Evolutionary conservation across 2,329 filamentous ascomycete species (phyloP).

Genomic region (Colletotrichum sidae): DNA sequence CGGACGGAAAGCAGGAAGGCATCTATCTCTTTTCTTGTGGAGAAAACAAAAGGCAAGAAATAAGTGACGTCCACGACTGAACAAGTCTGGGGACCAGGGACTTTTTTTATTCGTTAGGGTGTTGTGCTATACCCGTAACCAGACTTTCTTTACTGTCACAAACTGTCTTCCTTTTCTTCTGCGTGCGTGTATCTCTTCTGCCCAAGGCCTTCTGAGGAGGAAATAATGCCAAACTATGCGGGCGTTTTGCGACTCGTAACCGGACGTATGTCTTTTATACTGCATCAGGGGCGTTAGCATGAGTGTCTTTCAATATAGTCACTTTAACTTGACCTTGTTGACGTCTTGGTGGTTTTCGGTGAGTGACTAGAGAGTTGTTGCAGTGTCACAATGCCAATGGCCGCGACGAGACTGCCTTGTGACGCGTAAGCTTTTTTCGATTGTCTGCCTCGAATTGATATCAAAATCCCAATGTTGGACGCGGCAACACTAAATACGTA

Average conservation of each 20-base stretch:
- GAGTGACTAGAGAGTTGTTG: neutral
- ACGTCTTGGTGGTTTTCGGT: neutral
- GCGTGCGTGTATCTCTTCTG: neutral
- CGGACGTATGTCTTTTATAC: neutral
- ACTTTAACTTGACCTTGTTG: conserved; percentile 16
- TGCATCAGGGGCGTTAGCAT: conserved; percentile 38
- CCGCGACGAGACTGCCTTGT: too few relatives aligned
- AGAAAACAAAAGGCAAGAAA: neutral
- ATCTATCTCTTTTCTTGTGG: conserved; percentile 3
- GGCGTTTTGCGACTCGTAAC: neutral
- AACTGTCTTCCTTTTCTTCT: neutral
- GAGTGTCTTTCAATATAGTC: conserved; percentile 31
- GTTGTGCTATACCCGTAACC: conserved; percentile 32
- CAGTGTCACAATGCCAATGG: too few relatives aligned
- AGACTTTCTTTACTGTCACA: conserved; percentile 36
- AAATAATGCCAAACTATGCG: neutral
- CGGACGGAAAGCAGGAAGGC: conserved; percentile 27
- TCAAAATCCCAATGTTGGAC: too few relatives aligned
- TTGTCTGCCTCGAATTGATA: too few relatives aligned
- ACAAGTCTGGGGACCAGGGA: conserved; percentile 3
- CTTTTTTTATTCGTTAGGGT: conserved; percentile 13
- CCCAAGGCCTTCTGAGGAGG: too few relatives aligned
- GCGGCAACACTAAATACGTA: too few relatives aligned
- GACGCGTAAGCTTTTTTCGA: too few relatives aligned
- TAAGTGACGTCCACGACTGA: neutral